Percentiles rank a stretch among this genome's conserved stretches.
phyloP scores from a whole-genome alignment of 805 yeast species.

The Nakazawaea laoshanensis region DNA sequence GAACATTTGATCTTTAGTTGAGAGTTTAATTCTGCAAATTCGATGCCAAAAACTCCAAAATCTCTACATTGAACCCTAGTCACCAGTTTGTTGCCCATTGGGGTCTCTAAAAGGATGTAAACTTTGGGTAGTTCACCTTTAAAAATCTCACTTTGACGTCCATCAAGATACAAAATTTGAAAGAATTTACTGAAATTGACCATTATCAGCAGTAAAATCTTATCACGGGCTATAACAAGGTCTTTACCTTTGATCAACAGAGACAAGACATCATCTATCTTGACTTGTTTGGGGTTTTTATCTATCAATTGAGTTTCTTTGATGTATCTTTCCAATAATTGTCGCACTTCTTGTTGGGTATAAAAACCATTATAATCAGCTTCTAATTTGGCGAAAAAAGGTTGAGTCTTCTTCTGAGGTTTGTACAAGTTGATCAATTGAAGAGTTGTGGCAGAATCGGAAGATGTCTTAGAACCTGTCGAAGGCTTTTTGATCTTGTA shows the following conservation, averaged over 20 bases:
- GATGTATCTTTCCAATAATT: slow-evolving; percentile 48
- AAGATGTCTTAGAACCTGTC: background rate
- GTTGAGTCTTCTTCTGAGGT: slow-evolving; percentile 42
- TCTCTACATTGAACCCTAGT: slow-evolving; percentile 53
- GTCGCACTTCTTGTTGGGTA: slow-evolving; percentile 45
- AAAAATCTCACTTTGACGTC: slow-evolving; percentile 19
- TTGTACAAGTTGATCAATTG: slow-evolving; percentile 38
- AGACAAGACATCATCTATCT: slow-evolving; percentile 46
- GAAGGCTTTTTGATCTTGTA: slow-evolving; percentile 34
- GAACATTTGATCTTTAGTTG: slow-evolving; percentile 75
- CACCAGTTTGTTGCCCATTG: slow-evolving; percentile 73
- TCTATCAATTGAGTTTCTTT: slow-evolving; percentile 40
- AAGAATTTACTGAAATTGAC: slow-evolving; percentile 39
- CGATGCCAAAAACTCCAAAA: slow-evolving; percentile 59
- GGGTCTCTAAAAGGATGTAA: slow-evolving; percentile 59
- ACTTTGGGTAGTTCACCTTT: slow-evolving; percentile 69
- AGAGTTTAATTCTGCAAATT: slow-evolving; percentile 55
- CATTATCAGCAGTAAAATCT: slow-evolving; percentile 33
- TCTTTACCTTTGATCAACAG: slow-evolving; percentile 27
- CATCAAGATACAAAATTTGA: slow-evolving; percentile 22
- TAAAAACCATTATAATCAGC: slow-evolving; percentile 32
- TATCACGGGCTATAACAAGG: slow-evolving; percentile 31
- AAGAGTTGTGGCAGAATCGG: slow-evolving; percentile 11
- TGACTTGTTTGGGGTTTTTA: slow-evolving; percentile 44
- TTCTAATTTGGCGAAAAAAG: slow-evolving; percentile 35